Conservation (phyloP, 1,139 yeast species). For the Magnusiomyces ingens region DNA sequence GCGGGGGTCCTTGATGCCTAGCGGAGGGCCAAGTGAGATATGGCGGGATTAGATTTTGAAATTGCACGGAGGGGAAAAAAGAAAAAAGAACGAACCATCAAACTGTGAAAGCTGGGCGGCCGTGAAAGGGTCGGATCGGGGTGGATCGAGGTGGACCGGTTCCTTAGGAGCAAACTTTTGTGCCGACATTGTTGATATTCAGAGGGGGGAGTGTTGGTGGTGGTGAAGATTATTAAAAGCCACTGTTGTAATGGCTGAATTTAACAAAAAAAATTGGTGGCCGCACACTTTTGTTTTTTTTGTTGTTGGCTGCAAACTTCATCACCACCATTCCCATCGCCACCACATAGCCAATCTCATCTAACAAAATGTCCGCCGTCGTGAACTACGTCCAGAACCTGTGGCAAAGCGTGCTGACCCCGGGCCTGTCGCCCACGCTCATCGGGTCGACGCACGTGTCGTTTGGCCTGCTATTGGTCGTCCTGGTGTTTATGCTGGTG, state of each 20-base stretch:
- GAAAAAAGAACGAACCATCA: conserved; percentile 37
- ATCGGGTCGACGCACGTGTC: conserved; percentile 73
- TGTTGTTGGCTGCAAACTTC: background rate
- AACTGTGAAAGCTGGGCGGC: conserved; percentile 38
- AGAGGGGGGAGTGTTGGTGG: background rate
- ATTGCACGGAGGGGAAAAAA: background rate
- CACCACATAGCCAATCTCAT: background rate
- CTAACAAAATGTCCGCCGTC: conserved; percentile 10
- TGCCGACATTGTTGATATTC: too few relatives aligned
- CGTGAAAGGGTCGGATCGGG: conserved; percentile 40
- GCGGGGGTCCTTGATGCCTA: conserved; percentile 39
- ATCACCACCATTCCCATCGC: background rate
- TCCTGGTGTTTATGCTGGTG: conserved; percentile 52
- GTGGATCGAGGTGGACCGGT: conserved; percentile 44
- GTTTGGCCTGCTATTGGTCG: conserved; percentile 46
- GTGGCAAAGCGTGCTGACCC: conserved; percentile 91
- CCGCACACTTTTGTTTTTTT: background rate
- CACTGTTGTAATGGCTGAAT: background rate
- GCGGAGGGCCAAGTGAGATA: background rate
- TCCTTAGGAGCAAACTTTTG: conserved; percentile 40
- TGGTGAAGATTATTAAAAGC: background rate
- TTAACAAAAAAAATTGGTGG: too few relatives aligned
- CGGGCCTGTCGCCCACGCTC: conserved; percentile 87
- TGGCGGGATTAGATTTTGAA: background rate
- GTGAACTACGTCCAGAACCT: conserved; percentile 46